These are phyloP conservation scores for Xylaria scruposa DNA, from an alignment of 495 filamentous ascomycete species.

Conservation along the genomic window DNA sequence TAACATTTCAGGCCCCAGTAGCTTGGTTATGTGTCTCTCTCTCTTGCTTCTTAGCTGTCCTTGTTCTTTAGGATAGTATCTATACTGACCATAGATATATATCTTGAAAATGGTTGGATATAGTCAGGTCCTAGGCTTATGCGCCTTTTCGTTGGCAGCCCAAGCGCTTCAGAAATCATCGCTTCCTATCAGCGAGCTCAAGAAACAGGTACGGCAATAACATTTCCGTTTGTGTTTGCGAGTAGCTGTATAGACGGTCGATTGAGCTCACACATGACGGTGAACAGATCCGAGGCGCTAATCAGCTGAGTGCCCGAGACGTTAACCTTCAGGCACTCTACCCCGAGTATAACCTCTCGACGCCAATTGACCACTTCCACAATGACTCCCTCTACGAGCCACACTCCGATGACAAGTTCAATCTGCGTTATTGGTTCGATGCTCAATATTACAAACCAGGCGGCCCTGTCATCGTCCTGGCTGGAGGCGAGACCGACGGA, in stretches of 20 bases:
- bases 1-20: constrained; percentile 2
- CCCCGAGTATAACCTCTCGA: constrained; percentile 65
- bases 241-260: not conserved
- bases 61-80: constrained; percentile 13
- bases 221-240: not conserved
- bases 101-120: constrained; percentile 27
- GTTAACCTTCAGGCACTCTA: constrained; percentile 54
- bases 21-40: constrained; percentile 4
- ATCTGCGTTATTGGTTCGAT: constrained; percentile 78
- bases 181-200: constrained; percentile 29
- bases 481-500: constrained; percentile 68
- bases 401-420: constrained; percentile 65
- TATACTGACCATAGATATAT: constrained; percentile 17
- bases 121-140: constrained; percentile 16
- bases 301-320: constrained; percentile 36
- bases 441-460: constrained; percentile 68
- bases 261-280: constrained; percentile 11
- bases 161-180: constrained; percentile 27
- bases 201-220: constrained; percentile 24
- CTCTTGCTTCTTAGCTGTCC: constrained; percentile 16
- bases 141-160: constrained; percentile 26
- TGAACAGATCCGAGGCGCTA: constrained; percentile 15
- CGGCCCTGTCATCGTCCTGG: constrained; percentile 74
- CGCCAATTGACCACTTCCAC: constrained; percentile 78
- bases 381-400: constrained; percentile 73